Base-by-base conservation (phyloP, 2,329 filamentous ascomycete species). In the Hypoxylon sp. region DNA sequence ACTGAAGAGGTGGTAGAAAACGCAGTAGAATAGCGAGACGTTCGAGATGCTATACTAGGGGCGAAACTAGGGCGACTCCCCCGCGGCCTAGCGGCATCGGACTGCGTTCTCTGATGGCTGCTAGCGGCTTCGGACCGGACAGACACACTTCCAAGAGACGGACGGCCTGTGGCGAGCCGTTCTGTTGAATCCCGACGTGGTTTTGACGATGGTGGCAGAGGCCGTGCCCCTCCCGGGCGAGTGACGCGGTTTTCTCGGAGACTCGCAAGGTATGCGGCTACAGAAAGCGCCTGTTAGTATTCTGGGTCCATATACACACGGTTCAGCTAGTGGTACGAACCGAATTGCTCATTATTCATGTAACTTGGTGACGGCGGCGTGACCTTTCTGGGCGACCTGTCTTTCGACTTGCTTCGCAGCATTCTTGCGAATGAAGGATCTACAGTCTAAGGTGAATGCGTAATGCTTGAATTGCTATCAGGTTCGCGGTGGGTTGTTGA, bases 181-280 rank as follows among this genome's bases (percentile, higher is more conserved):
- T 77, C 76, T n/a, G 73, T 64, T 14, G 71, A 77, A 57, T 81
- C 78, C 17, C 74, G 76, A 46, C 75, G 77, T 10, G 73, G 67
- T 62, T 72, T 75, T 53, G 70, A 68, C 67, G 79, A 74, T 6
- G 81, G 76, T 22, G 87, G 86, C 61, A 85, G 86, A 66, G 92
- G 91, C 71, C 92, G 86, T 55, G 91, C 91, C 69, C 92, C 92
- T 63, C 89, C 91, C 7, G 92, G 92, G 62, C 92, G 87, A 37
- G 86, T 84, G 62, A 89, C 84, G 57, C 90, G 89, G 79, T 88
- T 92, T 73, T 86, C 88, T 73, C 92, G 90, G 37, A 95, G 86
- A 72, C 90, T 88, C 73, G 90, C 85, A 37, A 94, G 86, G 79
- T 94, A 95, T 67, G 85, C 84, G 72, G 90, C 92, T 94, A 80